Evolutionary conservation across 345 rosid species (phyloP), one percentile per base, ranked within the genome.

Genomic region (Aegle marmelos): DNA sequence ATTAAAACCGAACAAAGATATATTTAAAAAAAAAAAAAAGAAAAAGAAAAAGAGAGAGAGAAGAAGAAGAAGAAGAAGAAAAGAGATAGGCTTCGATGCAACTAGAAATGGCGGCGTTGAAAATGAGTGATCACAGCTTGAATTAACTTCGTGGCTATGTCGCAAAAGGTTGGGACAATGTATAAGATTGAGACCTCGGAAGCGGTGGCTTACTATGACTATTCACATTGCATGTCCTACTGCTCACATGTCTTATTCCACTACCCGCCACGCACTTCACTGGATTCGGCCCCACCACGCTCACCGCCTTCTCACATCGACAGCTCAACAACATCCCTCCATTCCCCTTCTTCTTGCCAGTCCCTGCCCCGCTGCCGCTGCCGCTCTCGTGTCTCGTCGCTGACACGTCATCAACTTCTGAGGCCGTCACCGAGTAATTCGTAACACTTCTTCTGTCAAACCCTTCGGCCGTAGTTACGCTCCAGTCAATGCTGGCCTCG

Each of bases 401-500:
- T 59, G 76, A 25, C 57, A 31, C 36, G 11, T 89, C 89, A 25
- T 87, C 89, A 0, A 70, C 76, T 66, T 89, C 90, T 5, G 93
- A 84, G 7, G 87, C 88, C 0, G 88, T 78, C 16, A 88, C 86
- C 0, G 98, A 88, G 68, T 84, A 90, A 64, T 83, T 89, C 21
- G 90, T 58, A 25, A 73, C 78, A 41, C 90, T 83, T 36, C 45
- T 86, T 79, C 81, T 69, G 66, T 86, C 83, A 59, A 83, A 86
- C 27, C 89, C 90, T 22, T 95, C 97, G 0, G 99, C 98, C 1
- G 98, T 92, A 0, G 91, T 88, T 48, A 96, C 97, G 69, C 97
- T 96, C 98, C 99, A 94, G 22, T 91, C 91, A 3, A 94, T 86
- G 87, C 98, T 96, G 1, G 90, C 95, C 76, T 96, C 99, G 73